Conservation (phyloP, 306 rosid species). For the Dalbergia cochinchinensis region DNA sequence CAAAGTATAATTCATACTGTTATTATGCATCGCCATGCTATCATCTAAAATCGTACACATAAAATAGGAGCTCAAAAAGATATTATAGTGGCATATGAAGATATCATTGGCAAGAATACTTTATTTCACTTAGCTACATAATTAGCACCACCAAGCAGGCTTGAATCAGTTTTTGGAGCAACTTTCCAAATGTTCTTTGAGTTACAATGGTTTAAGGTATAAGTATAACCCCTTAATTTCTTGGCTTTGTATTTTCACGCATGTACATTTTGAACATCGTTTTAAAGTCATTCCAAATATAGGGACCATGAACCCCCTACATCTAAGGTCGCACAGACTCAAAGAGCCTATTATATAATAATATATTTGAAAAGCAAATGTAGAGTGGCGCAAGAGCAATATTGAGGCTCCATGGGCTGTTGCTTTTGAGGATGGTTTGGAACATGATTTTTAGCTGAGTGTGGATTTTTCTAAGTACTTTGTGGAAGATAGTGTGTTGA, state of each 20-base stretch:
- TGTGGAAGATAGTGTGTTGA: too few species aligned
- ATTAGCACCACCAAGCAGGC: slow-evolving; percentile 42
- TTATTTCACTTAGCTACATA: slow-evolving; percentile 52
- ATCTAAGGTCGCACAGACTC: too few species aligned
- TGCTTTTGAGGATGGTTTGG: too few species aligned
- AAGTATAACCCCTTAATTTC: neutral
- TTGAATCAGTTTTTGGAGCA: slow-evolving; percentile 52
- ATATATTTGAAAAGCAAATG: too few species aligned
- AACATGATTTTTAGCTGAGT: too few species aligned
- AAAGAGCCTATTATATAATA: too few species aligned
- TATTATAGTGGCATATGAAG: slow-evolving; percentile 15
- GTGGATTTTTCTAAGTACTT: too few species aligned
- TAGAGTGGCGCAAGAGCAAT: too few species aligned
- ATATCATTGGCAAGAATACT: neutral
- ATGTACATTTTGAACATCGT: neutral
- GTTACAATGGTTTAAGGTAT: slow-evolving; percentile 55
- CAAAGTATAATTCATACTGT: slow-evolving; percentile 44
- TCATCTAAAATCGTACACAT: slow-evolving; percentile 47
- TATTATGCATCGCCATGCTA: slow-evolving; percentile 49
- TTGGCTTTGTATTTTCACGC: neutral
- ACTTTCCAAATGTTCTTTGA: slow-evolving; percentile 54
- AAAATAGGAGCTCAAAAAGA: slow-evolving; percentile 36
- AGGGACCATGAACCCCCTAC: neutral
- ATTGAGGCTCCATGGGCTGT: too few species aligned
- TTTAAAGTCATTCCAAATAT: neutral